Base-by-base conservation (phyloP, 306 rosid species). In the Ammopiptanthus mongolicus region DNA sequence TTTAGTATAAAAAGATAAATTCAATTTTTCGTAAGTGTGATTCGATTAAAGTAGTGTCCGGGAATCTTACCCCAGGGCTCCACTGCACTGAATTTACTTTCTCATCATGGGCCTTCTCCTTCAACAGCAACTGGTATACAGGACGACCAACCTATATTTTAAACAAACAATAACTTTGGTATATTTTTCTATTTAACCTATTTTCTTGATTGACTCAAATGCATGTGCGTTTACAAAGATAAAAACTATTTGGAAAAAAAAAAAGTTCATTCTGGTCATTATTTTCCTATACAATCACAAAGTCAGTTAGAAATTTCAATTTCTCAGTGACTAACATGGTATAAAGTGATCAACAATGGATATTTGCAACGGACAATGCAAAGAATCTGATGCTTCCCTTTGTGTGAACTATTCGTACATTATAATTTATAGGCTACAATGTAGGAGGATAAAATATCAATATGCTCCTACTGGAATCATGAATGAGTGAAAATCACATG, bases 51-150 rank as follows among this genome's bases (percentile, higher is more conserved):
- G 19, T 22, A 60, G 57, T 18, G 72, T 33, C 23, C 47, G 50
- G 56, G 69, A 77, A 68, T 34, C 89, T 81, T 86, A 90, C 96
- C 93, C 89, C 91, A 71, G 81, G 86, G 82, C 89, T 83, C 96
- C 93, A 90, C 62, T 85, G 89, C 83, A 88, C 93, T 21, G 93
- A 86, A 74, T 23, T 23, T 23, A 88, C 22, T 59, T 90, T 92
- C 96, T 85, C 85, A 39, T 79, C 84, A 61, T 88, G 96, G 39
- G 93, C 89, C 75, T 88, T 86, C 58, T 88, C 91, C 78, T 83
- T 88, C 42, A 84, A 79, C 65, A 90, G 80, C 74, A 83, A 78
- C 50, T 85, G 85, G 77, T 84, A 88, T 25, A 74, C 76, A 64
- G 87, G 82, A 48, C 85, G 85, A 86, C 80, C 88, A 36, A 64